Evolutionary conservation across 1,284 basidiomycete genomes (phyloP).

Genomic region (Heliocybe sulcata): DNA sequence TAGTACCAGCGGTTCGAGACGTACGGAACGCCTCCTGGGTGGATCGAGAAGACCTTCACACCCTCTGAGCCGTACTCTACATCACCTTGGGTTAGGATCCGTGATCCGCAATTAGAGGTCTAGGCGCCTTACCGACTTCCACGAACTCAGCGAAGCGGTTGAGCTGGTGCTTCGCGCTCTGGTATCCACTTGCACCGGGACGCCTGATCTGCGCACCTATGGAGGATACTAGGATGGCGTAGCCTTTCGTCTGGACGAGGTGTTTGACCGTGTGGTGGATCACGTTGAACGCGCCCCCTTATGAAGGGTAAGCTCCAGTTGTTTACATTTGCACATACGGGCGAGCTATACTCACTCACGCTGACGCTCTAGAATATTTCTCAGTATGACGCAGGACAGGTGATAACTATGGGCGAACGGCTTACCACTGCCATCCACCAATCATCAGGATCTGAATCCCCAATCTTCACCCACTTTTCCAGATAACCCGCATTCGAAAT

Average conservation of each 20-base stretch:
- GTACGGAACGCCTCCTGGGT: conserved; percentile 9
- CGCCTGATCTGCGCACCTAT: conserved; percentile 6
- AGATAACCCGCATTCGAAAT: conserved; percentile 12
- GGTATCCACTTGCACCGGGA: conserved; percentile 6
- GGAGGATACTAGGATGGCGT: conserved; percentile 6
- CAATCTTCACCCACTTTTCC: background rate
- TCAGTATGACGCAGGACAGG: background rate
- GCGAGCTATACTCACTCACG: conserved; percentile 1
- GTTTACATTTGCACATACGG: background rate
- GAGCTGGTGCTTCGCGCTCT: conserved; percentile 7
- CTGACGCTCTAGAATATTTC: background rate
- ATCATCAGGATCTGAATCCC: background rate
- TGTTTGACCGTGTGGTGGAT: conserved; percentile 4
- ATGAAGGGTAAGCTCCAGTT: conserved; percentile 2
- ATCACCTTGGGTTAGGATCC: background rate
- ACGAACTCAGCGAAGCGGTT: conserved; percentile 10
- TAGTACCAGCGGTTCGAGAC: background rate
- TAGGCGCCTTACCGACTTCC: conserved; percentile 4
- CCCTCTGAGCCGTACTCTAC: conserved; percentile 5
- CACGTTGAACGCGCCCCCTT: conserved; percentile 1
- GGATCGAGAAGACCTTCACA: conserved; percentile 8
- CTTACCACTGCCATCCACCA: background rate
- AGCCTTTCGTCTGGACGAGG: conserved; percentile 7
- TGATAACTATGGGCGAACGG: background rate
- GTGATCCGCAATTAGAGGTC: background rate